Base-by-base conservation (phyloP, 441 rosid genomes). In the Adansonia grandidieri region DNA sequence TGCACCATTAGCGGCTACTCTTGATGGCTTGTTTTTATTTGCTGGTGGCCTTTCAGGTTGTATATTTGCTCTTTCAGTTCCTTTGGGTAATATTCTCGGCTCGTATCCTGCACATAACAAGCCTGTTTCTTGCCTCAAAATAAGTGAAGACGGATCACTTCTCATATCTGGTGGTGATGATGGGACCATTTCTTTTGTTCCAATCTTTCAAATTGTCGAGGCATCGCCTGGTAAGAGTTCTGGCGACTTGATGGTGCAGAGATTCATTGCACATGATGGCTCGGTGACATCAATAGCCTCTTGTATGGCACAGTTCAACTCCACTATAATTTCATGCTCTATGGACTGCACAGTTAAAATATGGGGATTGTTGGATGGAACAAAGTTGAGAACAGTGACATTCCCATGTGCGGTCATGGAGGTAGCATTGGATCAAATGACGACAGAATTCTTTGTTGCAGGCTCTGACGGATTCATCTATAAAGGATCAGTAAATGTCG, bases 1-100 rank as follows among this genome's bases (percentile, higher is more conserved):
- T 37, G 90, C 88, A 53, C 87, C 88, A 9, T 77, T 88, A 1
- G 79, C 76, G 3, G 74, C 88, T 15, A 76, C 82, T 14, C 74
- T 78, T n/a, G 86, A 88, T 61, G 91, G 85, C 47, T 65, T 53
- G 5, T 83, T 54, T 75, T 37, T 87, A 6, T 87, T 88, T n/a
- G 85, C 91, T 0, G 91, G 90, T 17, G 88, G 89, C 19, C 60
- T 87, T 48, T 88, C 86, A 0, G 91, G 90, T 14, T 42, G 58
- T 15, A n/a, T 87, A 53, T 58, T 82, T 62, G 67, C 79, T 20
- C 60, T 87, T 1, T 78, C 83, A 0, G 48, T 87, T 47, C 87
- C 87, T 4, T 81, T 84, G 53, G 87, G 91, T 0, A 78, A 83
- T 64, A 22, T 87, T 9, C 44, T 84, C 53, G 20, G 37, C 66